phyloP scores from a whole-genome alignment of 2,329 filamentous ascomycete species.

The Coniella vitis region DNA sequence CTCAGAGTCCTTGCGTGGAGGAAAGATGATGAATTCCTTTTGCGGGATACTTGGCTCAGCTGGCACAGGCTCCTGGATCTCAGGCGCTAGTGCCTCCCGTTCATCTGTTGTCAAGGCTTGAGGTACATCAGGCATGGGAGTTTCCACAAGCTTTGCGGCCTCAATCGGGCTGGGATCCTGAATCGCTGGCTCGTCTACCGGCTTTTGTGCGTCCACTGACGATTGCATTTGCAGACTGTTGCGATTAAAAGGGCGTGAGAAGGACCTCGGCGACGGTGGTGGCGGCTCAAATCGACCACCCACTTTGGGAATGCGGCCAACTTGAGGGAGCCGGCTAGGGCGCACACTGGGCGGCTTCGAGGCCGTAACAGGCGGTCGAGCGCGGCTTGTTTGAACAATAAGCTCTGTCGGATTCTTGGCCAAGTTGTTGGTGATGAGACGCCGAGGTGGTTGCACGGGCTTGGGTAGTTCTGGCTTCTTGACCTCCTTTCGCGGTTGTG shows the following conservation, averaged over 20 bases:
- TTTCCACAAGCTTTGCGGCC: slow-evolving; percentile 29
- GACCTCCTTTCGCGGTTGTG: not conserved
- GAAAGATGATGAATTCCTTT: slow-evolving; percentile 68
- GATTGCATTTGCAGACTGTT: slow-evolving; percentile 38
- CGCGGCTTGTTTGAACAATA: not conserved
- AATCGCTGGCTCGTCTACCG: slow-evolving; percentile 37
- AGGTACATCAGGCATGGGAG: slow-evolving; percentile 30
- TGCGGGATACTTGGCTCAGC: slow-evolving; percentile 25
- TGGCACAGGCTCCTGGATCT: slow-evolving; percentile 24
- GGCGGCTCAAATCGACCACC: slow-evolving; percentile 61
- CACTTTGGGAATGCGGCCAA: slow-evolving; percentile 81
- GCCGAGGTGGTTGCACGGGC: not conserved
- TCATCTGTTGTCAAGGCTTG: slow-evolving; percentile 25
- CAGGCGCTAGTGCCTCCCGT: slow-evolving; percentile 25
- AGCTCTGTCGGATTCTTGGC: slow-evolving; percentile 2
- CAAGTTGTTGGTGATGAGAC: not conserved
- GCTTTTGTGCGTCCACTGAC: slow-evolving; percentile 21
- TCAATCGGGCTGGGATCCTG: slow-evolving; percentile 41
- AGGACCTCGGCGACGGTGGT: slow-evolving; percentile 60
- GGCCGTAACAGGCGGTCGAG: not conserved
- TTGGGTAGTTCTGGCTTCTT: not conserved
- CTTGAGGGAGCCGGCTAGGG: slow-evolving; percentile 66
- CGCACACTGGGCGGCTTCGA: slow-evolving; percentile 21
- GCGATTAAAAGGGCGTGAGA: slow-evolving; percentile 73
- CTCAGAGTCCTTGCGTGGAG: slow-evolving; percentile 57